Evolutionary conservation across 768 basidiomycete species (phyloP), one percentile per base, ranked within the genome.

Genomic region (Cyathus striatus): DNA sequence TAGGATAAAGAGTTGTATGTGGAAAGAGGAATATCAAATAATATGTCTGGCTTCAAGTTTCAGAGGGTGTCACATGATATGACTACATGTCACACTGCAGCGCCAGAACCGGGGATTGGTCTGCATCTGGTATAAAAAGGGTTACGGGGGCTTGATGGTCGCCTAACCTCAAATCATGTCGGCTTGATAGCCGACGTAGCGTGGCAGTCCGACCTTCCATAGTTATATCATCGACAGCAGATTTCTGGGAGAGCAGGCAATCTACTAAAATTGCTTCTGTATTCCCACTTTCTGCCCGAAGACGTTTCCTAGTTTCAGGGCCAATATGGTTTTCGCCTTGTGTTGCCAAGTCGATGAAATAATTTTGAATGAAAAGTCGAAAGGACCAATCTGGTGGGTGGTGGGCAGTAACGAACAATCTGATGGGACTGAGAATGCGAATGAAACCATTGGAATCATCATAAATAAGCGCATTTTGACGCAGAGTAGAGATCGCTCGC

Each of bases 371-470:
- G 23, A 55, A 57, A 21, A 40, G 39, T 21, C 49, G 49, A 13
- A 49, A 33, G 12, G 52, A 36, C 3, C 18, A 18, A 2, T 55
- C 47, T 6, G 61, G 58, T 2, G 55, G 55, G 38, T 56, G 45
- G 23, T 50, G 56, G 20, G 49, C 45, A n/a, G 39, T 35, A 33
- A 58, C 51, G 41, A 51, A 57, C 4, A 60, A 51, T 18, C 60
- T 53, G 35, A 64, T 57, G 9, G 59, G 60, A 16, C 56, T 61
- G 18, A 62, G 48, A 13, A 62, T 46, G 13, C 60, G 54, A 17
- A 60, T 40, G 20, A 44, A 48, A 5, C 50, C 50, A 34, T 51
- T 35, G 3, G 44, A 30, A 39, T 56, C 58, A 33, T 53, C 49
- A 27, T 50, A 58, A 5, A 59, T 44, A 6, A 57, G 50, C 6